A percentile compares a stretch with the other conserved stretches of the same genome.
These are phyloP conservation scores for Alternaria sp. DNA, from an alignment of 2,329 filamentous ascomycete genomes.

Conservation along the genomic window DNA sequence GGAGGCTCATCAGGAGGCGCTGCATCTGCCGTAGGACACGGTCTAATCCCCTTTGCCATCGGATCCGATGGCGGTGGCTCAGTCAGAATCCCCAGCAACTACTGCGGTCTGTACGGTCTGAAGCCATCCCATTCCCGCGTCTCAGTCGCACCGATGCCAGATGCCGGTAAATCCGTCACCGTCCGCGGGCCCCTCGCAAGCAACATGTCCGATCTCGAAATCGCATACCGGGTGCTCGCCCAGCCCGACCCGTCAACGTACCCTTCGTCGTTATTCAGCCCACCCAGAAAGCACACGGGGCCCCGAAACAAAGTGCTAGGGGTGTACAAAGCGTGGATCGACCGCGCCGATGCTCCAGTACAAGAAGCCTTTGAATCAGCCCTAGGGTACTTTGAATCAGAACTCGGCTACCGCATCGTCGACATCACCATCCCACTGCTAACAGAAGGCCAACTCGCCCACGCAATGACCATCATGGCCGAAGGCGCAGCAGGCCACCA, in stretches of 20 bases:
- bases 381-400: conserved; percentile 64
- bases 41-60: conserved; percentile 76
- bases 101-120: conserved; percentile 82
- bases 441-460: conserved; percentile 77
- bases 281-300: conserved; percentile 58
- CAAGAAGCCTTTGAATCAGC: conserved; percentile 67
- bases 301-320: conserved; percentile 69
- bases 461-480: conserved; percentile 77
- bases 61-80: conserved; percentile 78
- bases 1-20: conserved; percentile 83
- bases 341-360: conserved; percentile 71
- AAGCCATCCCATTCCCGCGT: conserved; percentile 80
- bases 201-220: conserved; percentile 77
- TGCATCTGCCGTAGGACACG: conserved; percentile 73
- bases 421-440: conserved; percentile 73
- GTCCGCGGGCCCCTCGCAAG: conserved; percentile 79
- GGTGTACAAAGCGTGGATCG: conserved; percentile 73
- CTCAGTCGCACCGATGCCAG: conserved; percentile 64
- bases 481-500: conserved; percentile 68
- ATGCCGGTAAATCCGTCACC: conserved; percentile 68
- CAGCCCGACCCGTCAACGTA: conserved; percentile 72
- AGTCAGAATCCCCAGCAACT: conserved; percentile 75
- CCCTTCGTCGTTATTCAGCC: conserved; percentile 69
- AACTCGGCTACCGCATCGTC: conserved; percentile 63
- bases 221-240: conserved; percentile 83